These are phyloP conservation scores for Nakazawaea ishiwadae DNA, from an alignment of 805 yeast species.

Conservation along the genomic window DNA sequence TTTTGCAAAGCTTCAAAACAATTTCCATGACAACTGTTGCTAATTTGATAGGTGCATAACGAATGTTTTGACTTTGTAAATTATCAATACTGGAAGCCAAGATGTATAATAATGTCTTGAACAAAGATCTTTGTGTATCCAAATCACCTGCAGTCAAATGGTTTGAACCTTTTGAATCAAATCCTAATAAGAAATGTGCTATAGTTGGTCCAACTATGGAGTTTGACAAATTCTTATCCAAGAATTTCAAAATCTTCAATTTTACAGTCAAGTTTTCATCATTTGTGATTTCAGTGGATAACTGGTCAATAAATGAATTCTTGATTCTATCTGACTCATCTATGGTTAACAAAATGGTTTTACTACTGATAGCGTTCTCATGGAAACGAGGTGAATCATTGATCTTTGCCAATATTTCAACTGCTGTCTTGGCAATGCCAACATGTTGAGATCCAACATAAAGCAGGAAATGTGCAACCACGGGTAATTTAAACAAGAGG, in stretches of 20 bases:
- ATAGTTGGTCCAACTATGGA: constrained; percentile 43
- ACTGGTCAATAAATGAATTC: constrained; percentile 65
- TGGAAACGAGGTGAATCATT: constrained; percentile 44
- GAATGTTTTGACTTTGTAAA: constrained; percentile 34
- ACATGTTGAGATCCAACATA: constrained; percentile 59
- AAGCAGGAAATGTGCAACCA: constrained; percentile 69
- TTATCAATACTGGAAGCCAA: constrained; percentile 41
- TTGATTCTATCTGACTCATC: constrained; percentile 76
- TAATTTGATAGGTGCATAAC: constrained; percentile 53
- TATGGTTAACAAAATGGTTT: constrained; percentile 64
- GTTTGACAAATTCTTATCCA: constrained; percentile 42
- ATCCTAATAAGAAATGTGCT: constrained; percentile 78
- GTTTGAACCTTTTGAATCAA: constrained; percentile 36
- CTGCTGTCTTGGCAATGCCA: constrained; percentile 46
- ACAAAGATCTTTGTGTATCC: constrained; percentile 47
- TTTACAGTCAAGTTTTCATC: constrained; percentile 44
- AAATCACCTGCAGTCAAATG: constrained; percentile 37
- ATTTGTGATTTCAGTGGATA: constrained; percentile 40
- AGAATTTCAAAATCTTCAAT: constrained; percentile 52
- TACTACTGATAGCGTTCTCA: constrained; percentile 26
- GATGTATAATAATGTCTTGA: constrained; percentile 47
- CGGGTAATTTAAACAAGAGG: constrained; percentile 61
- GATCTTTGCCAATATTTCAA: constrained; percentile 48
- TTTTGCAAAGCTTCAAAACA: constrained; percentile 55
- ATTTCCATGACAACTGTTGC: constrained; percentile 57